phyloP scores from a whole-genome alignment of 225 moss, liverwort and hornwort genomes.

The Climacium dendroides region DNA sequence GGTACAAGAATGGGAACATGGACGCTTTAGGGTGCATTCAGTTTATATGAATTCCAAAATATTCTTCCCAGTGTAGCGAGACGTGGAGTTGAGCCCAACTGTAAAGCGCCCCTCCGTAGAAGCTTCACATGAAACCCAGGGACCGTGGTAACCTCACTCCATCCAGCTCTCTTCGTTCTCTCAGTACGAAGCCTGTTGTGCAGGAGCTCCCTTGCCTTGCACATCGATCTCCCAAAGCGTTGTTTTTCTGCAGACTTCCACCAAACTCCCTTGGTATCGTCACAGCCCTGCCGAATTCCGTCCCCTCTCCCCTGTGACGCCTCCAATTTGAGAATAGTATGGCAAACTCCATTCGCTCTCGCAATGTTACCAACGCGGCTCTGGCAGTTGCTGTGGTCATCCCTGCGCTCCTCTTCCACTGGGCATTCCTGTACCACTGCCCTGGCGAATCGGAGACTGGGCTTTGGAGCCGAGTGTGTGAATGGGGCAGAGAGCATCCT shows the following conservation, averaged over 20 bases:
- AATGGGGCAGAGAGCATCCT: slow-evolving; percentile 55
- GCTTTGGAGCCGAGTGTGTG: slow-evolving; percentile 39
- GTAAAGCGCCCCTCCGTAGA: not conserved
- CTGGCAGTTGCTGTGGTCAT: slow-evolving; percentile 40
- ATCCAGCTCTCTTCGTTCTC: not conserved
- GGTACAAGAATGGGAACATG: too few relatives aligned
- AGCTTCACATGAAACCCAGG: not conserved
- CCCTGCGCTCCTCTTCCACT: slow-evolving; percentile 55
- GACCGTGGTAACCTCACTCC: not conserved
- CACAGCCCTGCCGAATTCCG: not conserved
- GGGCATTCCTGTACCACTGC: slow-evolving; percentile 31
- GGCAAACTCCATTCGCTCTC: not conserved
- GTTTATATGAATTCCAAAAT: too few relatives aligned
- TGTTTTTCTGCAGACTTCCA: not conserved
- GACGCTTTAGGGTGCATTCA: too few relatives aligned
- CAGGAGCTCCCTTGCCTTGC: not conserved
- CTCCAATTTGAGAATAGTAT: not conserved
- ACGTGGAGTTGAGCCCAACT: not conserved
- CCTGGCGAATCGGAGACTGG: not conserved
- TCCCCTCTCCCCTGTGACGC: not conserved
- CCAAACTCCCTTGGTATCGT: not conserved
- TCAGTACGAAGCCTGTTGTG: not conserved
- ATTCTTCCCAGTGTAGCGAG: too few relatives aligned
- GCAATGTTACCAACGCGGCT: slow-evolving; percentile 31
- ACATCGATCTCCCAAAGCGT: not conserved